A percentile compares a stretch with the other conserved stretches of the same genome.
These are phyloP conservation scores for Cardamine chenopodiifolia DNA, from an alignment of 345 rosid genomes.

Conservation along the genomic window DNA sequence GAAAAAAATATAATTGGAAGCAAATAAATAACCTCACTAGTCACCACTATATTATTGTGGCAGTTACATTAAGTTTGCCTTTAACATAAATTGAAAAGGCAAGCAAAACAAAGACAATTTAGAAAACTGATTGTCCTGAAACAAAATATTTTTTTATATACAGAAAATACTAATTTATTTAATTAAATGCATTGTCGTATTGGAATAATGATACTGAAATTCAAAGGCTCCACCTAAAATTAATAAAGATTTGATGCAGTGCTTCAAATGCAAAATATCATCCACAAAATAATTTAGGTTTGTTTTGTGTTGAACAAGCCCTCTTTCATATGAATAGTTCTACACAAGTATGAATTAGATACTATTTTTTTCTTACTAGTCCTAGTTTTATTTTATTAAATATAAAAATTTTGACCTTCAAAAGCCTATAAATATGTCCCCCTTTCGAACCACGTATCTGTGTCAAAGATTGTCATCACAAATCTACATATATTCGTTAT, in stretches of 20 bases:
- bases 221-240: constrained; percentile 40
- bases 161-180: neutral
- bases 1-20: neutral
- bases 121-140: neutral
- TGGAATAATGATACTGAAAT: constrained; percentile 23
- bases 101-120: neutral
- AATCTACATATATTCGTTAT: neutral
- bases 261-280: constrained; percentile 13
- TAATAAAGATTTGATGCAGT: constrained; percentile 26
- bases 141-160: neutral
- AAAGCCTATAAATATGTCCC: constrained; percentile 38
- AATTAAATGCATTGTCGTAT: constrained; percentile 6
- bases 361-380: neutral
- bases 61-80: neutral
- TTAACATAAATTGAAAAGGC: constrained; percentile 15
- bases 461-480: constrained; percentile 35
- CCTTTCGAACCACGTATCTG: constrained; percentile 17
- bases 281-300: constrained; percentile 5
- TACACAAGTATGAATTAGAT: constrained; percentile 8
- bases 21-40: neutral
- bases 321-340: constrained; percentile 30
- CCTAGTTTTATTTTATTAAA: neutral
- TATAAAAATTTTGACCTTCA: neutral
- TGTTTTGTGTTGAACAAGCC: constrained; percentile 37
- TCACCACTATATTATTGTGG: neutral